Evolutionary conservation across 305 asterid genomes (phyloP), one percentile per base, ranked within the genome.

Genomic region (Solanum hybrid): DNA sequence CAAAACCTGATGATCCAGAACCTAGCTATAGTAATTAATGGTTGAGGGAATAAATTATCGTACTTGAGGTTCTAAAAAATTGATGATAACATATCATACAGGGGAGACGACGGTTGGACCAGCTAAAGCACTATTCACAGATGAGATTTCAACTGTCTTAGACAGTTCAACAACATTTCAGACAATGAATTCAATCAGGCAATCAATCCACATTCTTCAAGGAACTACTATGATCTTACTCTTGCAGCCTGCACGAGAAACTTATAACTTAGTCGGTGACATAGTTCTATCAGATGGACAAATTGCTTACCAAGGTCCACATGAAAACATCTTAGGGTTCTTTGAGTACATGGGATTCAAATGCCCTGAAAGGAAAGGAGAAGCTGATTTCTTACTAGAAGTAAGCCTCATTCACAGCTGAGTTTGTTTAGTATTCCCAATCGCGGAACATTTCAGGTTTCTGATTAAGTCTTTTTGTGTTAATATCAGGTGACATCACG

Each of bases 201-300:
- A 95, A 10, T 90, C 90, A 36, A 91, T 95, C 96, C 96, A 95
- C 79, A 93, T 92, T 64, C 93, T 94, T 86, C 90, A 93, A 84
- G 97, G 96, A 75, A 95, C 96, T 76, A 92, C 94, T 36, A 85
- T 95, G 32, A 91, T 92, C 89, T 95, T 94, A 10, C 95, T 95
- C 60, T 91, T 95, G 29, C 96, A 95, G 91, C 99, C 98, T 8
- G 97, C 98, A 40, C 98, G 97, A 5, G 98, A 97, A 93, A 94
- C 97, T 5, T 97, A 92, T 79, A 93, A 96, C 88, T 94, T 97
- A 22, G 95, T 97, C 36, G 96, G 95, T 76, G 98, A 96, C 89
- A 94, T 97, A 17, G 91, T 95, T 85, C 98, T 97, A 90, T 92
- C 96, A 6, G 96, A 95, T 56, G 96, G 98, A 27, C 91, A 89